Percentiles rank a stretch among this genome's conserved stretches.
These are phyloP conservation scores for Penicillium taxi DNA, from an alignment of 495 filamentous ascomycete species.

Conservation along the genomic window DNA sequence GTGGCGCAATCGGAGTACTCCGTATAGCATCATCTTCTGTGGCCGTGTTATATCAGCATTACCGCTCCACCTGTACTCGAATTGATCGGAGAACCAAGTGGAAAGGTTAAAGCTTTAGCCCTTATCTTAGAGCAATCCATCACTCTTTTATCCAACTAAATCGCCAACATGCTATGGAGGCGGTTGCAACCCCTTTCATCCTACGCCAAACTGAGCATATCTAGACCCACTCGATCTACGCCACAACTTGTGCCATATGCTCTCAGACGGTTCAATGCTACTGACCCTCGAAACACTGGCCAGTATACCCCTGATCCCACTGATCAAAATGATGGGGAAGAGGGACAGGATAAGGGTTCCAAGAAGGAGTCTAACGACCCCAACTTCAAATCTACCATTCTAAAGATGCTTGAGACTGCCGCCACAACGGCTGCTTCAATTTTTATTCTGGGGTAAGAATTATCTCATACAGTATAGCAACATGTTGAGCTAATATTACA, in stretches of 20 bases:
- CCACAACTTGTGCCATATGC: slow-evolving; percentile 5
- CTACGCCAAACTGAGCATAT: slow-evolving; percentile 15
- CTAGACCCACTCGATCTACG: slow-evolving; percentile 9
- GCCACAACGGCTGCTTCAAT: slow-evolving; percentile 85
- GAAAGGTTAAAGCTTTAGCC: too few species aligned
- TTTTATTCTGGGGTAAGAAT: slow-evolving; percentile 60
- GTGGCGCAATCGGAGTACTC: slow-evolving; percentile 11
- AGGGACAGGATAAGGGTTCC: slow-evolving; percentile 16
- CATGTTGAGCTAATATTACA: slow-evolving; percentile 10
- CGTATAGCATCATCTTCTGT: too few species aligned
- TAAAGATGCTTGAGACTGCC: slow-evolving; percentile 79
- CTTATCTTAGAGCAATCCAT: too few species aligned
- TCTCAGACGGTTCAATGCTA: slow-evolving; percentile 22
- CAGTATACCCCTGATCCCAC: slow-evolving; percentile 24
- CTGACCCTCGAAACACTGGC: slow-evolving; percentile 20
- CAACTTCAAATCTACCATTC: slow-evolving; percentile 41
- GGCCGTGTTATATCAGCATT: too few species aligned
- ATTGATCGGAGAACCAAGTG: too few species aligned
- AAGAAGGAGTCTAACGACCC: slow-evolving; percentile 26
- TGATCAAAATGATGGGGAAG: slow-evolving; percentile 28
- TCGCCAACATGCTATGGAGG: slow-evolving; percentile 17
- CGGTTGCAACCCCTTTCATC: slow-evolving; percentile 18
- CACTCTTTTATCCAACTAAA: background rate
- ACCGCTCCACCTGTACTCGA: too few species aligned
- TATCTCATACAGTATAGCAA: background rate